Evolutionary conservation across 345 rosid species (phyloP).

Genomic region (Linum tenue): DNA sequence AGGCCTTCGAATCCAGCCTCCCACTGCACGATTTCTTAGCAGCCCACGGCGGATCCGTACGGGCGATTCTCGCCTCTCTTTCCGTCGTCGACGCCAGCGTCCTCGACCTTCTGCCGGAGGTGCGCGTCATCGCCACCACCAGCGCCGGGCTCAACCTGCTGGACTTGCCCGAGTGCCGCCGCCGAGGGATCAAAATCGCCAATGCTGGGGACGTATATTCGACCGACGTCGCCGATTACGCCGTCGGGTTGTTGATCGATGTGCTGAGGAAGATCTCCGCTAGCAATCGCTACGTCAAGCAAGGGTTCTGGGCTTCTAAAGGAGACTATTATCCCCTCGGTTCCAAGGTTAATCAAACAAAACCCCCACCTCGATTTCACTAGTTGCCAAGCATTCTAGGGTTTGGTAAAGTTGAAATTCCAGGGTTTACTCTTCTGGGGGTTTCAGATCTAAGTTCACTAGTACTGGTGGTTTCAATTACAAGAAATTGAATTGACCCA

Average conservation of each 20-base stretch:
- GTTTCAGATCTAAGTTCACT: too few species aligned
- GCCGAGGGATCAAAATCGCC: conserved; percentile 10
- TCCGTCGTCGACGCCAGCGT: not conserved
- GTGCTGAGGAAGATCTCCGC: conserved; percentile 14
- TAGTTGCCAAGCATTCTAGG: too few species aligned
- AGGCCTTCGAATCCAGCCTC: not conserved
- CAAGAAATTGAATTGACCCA: too few species aligned
- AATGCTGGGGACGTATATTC: conserved; percentile 7
- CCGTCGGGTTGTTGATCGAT: conserved; percentile 12
- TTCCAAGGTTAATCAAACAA: not conserved
- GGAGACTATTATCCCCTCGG: not conserved
- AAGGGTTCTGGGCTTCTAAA: not conserved
- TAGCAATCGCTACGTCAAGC: conserved; percentile 5
- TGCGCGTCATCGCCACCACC: conserved; percentile 6
- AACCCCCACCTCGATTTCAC: too few species aligned
- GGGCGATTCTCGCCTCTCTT: conserved; percentile 1
- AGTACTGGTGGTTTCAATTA: too few species aligned
- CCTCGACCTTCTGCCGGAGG: conserved; percentile 3
- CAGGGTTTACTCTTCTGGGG: too few species aligned
- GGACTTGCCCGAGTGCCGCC: conserved; percentile 9
- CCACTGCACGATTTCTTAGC: not conserved
- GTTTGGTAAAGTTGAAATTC: too few species aligned
- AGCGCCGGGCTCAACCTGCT: conserved; percentile 14
- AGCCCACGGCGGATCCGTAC: conserved; percentile 2
- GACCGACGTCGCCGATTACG: conserved; percentile 13